Evolutionary conservation across 2,329 filamentous ascomycete species (phyloP).

Genomic region (Diplodia corticola): DNA sequence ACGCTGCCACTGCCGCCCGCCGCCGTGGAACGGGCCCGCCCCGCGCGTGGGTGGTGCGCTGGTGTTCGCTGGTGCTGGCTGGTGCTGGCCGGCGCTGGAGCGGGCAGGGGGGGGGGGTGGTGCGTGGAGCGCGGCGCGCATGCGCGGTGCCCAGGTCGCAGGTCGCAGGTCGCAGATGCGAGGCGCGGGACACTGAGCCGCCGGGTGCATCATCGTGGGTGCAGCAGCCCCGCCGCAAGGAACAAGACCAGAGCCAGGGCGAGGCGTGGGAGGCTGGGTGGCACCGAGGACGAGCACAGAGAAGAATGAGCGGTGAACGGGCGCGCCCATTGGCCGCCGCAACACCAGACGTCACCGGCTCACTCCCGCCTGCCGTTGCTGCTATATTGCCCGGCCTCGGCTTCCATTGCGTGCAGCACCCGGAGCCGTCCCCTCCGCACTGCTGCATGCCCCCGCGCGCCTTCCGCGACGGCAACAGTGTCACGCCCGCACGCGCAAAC

Average conservation of each 20-base stretch:
- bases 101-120: too few relatives aligned
- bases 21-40: background rate
- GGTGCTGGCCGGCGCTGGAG: too few relatives aligned
- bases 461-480: background rate
- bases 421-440: background rate
- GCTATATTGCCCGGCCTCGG: too few relatives aligned
- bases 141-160: too few relatives aligned
- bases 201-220: background rate
- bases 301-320: constrained; percentile 7
- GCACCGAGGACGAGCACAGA: background rate
- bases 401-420: background rate
- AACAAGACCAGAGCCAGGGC: background rate
- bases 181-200: background rate
- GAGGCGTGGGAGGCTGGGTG: background rate
- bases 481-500: too few relatives aligned
- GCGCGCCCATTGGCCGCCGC: constrained; percentile 1
- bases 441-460: background rate
- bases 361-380: too few relatives aligned
- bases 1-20: background rate
- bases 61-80: too few relatives aligned
- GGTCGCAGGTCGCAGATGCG: too few relatives aligned
- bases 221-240: background rate
- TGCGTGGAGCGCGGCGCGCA: too few relatives aligned
- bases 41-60: too few relatives aligned
- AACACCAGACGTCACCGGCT: background rate